These are phyloP conservation scores for Lagenaria siceraria DNA, from an alignment of 306 rosid genomes.

Conservation along the genomic window DNA sequence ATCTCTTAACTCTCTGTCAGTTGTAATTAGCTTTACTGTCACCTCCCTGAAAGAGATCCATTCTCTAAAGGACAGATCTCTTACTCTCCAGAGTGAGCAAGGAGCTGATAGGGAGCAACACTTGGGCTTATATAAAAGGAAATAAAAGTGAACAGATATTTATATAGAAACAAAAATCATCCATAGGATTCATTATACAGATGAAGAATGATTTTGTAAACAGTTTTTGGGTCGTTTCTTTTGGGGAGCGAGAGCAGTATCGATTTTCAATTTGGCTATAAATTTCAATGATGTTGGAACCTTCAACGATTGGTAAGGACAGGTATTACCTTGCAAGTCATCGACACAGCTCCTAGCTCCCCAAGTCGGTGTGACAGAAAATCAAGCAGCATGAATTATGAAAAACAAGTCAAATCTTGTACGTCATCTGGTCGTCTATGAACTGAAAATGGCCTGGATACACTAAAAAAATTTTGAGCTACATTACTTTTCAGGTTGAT, in stretches of 20 bases:
- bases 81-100: not conserved
- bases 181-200: not conserved
- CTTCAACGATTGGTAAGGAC: not conserved
- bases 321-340: not conserved
- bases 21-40: not conserved
- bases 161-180: not conserved
- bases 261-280: not conserved
- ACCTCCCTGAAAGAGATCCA: not conserved
- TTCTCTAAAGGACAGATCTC: not conserved
- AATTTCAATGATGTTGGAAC: not conserved
- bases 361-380: not conserved
- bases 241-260: not conserved
- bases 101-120: not conserved
- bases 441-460: slow-evolving; percentile 8
- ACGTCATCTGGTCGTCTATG: not conserved
- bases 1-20: not conserved
- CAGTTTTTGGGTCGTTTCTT: not conserved
- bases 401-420: slow-evolving; percentile 1
- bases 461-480: not conserved
- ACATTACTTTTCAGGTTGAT: not conserved
- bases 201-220: not conserved
- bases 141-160: not conserved
- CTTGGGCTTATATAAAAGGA: not conserved
- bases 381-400: not conserved
- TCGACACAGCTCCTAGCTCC: not conserved